Evolutionary conservation across 2,329 filamentous ascomycete genomes (phyloP).

Genomic region (Colletotrichum nymphaeae): DNA sequence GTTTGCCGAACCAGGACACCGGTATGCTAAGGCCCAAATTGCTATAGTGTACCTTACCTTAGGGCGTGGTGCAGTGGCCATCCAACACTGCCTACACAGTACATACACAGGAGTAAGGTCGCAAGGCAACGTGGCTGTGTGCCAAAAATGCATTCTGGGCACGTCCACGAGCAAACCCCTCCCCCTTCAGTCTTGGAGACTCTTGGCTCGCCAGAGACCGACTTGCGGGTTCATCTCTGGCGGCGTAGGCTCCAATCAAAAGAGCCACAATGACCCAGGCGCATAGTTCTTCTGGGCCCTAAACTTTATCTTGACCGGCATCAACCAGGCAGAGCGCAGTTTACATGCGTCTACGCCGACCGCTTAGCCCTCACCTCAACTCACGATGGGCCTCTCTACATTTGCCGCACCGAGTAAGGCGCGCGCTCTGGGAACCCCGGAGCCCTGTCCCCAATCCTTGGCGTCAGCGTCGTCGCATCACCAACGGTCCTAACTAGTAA

Average conservation of each 20-base stretch:
- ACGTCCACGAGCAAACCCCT: not conserved
- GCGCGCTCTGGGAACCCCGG: not conserved
- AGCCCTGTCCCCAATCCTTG: constrained; percentile 18
- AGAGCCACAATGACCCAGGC: not conserved
- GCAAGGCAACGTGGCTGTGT: not conserved
- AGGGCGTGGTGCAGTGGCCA: not conserved
- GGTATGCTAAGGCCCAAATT: not conserved
- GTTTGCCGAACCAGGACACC: too few species aligned
- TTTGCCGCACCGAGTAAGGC: not conserved
- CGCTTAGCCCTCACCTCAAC: not conserved
- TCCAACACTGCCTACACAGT: too few species aligned
- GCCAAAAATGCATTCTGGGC: not conserved
- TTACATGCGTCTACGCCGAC: not conserved
- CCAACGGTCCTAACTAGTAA: too few species aligned
- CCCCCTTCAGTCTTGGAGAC: not conserved
- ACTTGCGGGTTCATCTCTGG: not conserved
- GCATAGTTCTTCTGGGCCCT: constrained; percentile 13
- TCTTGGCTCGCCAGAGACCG: not conserved
- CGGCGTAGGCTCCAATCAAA: not conserved
- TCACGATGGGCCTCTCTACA: not conserved
- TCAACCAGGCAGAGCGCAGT: constrained; percentile 22
- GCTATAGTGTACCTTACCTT: not conserved
- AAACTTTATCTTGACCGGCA: constrained; percentile 29
- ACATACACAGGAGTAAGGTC: not conserved
- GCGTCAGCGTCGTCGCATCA: constrained; percentile 4